Conservation (phyloP, 2,329 filamentous ascomycete species). For the Colletotrichum eleusines region DNA sequence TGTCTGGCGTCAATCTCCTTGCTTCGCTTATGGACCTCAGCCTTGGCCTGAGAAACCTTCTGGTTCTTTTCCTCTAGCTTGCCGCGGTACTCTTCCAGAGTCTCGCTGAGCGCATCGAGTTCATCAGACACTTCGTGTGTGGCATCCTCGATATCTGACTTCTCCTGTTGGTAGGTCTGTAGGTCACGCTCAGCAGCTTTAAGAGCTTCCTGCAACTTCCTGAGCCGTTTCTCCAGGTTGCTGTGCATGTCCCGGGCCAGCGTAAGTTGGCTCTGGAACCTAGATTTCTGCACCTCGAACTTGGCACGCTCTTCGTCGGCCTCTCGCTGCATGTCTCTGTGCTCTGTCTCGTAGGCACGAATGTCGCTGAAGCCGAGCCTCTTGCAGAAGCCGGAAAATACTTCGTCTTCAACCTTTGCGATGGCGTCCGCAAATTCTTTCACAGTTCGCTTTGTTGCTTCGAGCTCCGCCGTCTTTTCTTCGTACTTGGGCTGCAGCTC, state of each 20-base stretch:
- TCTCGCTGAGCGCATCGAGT: slow-evolving; percentile 79
- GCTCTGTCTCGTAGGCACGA: slow-evolving; percentile 91
- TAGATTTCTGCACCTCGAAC: slow-evolving; percentile 86
- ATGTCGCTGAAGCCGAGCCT: slow-evolving; percentile 90
- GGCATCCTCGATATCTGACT: slow-evolving; percentile 78
- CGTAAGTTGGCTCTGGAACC: slow-evolving; percentile 71
- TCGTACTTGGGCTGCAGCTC: slow-evolving; percentile 84
- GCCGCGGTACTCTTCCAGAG: slow-evolving; percentile 75
- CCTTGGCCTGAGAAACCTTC: slow-evolving; percentile 81
- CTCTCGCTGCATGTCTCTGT: slow-evolving; percentile 92
- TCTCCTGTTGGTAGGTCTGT: slow-evolving; percentile 76
- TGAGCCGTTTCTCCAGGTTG: slow-evolving; percentile 76
- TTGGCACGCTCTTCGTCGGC: slow-evolving; percentile 87
- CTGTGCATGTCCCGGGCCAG: slow-evolving; percentile 67
- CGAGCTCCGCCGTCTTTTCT: slow-evolving; percentile 77
- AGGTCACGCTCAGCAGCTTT: slow-evolving; percentile 77
- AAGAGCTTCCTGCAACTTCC: slow-evolving; percentile 74
- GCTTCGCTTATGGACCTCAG: slow-evolving; percentile 84
- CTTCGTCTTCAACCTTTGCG: slow-evolving; percentile 84
- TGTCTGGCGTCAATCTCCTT: slow-evolving; percentile 82
- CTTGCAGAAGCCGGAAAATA: slow-evolving; percentile 88
- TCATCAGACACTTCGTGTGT: slow-evolving; percentile 81
- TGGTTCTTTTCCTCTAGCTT: slow-evolving; percentile 78
- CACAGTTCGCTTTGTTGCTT: slow-evolving; percentile 65
- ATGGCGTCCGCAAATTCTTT: slow-evolving; percentile 72